phyloP scores from a whole-genome alignment of 495 filamentous ascomycete genomes.

The Cudoniella acicularis region DNA sequence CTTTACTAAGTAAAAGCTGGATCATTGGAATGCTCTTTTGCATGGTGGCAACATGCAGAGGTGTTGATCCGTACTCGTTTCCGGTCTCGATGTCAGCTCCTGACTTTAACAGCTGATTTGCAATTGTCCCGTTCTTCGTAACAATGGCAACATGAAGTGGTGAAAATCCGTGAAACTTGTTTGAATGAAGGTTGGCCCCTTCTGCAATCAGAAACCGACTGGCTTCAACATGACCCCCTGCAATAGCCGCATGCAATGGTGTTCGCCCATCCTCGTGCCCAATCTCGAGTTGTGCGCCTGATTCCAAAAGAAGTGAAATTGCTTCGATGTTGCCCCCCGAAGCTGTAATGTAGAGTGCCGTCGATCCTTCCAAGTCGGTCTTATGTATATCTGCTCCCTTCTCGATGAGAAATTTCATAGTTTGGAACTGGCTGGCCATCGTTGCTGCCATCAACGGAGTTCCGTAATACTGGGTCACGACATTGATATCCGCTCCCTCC shows the following conservation, averaged over 20 bases:
- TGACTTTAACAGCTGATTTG: not conserved
- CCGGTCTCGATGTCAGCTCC: not conserved
- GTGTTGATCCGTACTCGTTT: not conserved
- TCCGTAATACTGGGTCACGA: not conserved
- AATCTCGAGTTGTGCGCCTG: slow-evolving; percentile 20
- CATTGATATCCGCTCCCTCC: not conserved
- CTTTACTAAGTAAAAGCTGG: not conserved
- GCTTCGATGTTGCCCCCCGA: not conserved
- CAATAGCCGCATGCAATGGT: slow-evolving; percentile 7
- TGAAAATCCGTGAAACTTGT: not conserved
- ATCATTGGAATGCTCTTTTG: not conserved
- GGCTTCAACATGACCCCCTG: slow-evolving; percentile 11
- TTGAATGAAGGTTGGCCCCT: not conserved
- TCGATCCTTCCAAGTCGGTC: not conserved
- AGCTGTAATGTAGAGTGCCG: not conserved
- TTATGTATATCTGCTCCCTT: not conserved
- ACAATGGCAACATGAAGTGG: not conserved
- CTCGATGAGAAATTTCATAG: not conserved
- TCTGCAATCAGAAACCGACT: slow-evolving; percentile 8
- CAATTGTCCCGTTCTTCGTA: not conserved
- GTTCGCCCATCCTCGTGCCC: not conserved
- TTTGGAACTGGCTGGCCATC: not conserved
- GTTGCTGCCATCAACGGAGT: not conserved
- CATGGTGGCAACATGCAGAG: not conserved
- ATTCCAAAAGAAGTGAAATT: slow-evolving; percentile 11